These are phyloP conservation scores for Cercospora beticola DNA, from an alignment of 2,329 filamentous ascomycete genomes.

Conservation along the genomic window DNA sequence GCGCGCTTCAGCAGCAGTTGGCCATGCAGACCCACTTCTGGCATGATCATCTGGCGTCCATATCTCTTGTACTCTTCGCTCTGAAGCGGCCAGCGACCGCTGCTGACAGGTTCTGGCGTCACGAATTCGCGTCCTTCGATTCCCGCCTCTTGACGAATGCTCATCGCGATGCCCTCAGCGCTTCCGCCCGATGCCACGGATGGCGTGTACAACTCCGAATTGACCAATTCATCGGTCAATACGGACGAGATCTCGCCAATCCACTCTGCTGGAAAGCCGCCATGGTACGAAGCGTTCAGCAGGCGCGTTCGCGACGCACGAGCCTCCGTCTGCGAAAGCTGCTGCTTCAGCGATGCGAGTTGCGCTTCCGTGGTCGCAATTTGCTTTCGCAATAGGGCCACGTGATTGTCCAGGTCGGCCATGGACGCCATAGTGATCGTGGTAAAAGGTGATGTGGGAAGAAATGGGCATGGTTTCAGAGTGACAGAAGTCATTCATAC, in stretches of 20 bases:
- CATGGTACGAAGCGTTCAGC: slow-evolving; percentile 33
- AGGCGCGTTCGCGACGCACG: slow-evolving; percentile 33
- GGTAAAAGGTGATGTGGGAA: neutral
- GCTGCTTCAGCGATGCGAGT: slow-evolving; percentile 42
- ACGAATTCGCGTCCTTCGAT: slow-evolving; percentile 22
- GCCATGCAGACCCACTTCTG: slow-evolving; percentile 73
- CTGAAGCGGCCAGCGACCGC: slow-evolving; percentile 63
- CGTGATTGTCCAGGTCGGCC: slow-evolving; percentile 27
- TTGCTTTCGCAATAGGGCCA: slow-evolving; percentile 44
- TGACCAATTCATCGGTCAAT: slow-evolving; percentile 28
- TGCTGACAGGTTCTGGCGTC: slow-evolving; percentile 11
- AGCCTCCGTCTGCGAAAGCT: slow-evolving; percentile 46
- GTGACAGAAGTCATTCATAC: neutral
- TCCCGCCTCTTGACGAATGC: slow-evolving; percentile 26
- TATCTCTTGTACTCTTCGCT: slow-evolving; percentile 80
- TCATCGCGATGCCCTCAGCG: slow-evolving; percentile 22
- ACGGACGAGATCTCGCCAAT: slow-evolving; percentile 44
- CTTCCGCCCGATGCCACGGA: slow-evolving; percentile 18
- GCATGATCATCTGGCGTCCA: slow-evolving; percentile 85
- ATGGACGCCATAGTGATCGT: slow-evolving; percentile 15
- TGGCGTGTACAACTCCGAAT: slow-evolving; percentile 12
- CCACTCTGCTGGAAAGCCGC: slow-evolving; percentile 46
- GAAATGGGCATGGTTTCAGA: neutral
- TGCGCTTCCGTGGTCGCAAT: slow-evolving; percentile 46
- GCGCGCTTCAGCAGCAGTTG: slow-evolving; percentile 71